Evolutionary conservation across 75 land plant genomes (phyloP), one percentile per base, ranked within the genome.

Genomic region (Adiantum capillusveneris): DNA sequence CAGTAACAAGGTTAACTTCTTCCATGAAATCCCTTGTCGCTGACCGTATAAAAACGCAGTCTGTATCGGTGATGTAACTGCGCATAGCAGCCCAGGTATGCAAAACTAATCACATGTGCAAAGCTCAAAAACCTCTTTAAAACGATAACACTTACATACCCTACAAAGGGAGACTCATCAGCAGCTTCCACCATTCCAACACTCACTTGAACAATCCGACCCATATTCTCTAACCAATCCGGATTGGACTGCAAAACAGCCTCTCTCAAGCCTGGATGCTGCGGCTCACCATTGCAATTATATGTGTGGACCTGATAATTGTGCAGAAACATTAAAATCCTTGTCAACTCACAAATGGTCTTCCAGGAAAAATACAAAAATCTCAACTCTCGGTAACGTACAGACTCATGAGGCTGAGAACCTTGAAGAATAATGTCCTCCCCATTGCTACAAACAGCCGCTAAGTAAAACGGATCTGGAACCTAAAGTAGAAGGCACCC

Each of bases 51-150:
- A 70, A 74, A 16, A 74, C 77, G 29, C 44, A 57, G 22, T 63
- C 74, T 0, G 73, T 50, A 62, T 74, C 77, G 31, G 73, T 74
- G 25, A 74, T 74, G 67, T 74, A 74, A 49, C 77, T 74, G 66
- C 29, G 67, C 28, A 17, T 16, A 19, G 6, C 17, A 11, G 11
- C 16, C 11, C 7, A 28, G 9, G 12, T 20, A 19, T 29, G 28
- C 12, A 19, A 20, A 17, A 27, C 66, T 41, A 64, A 0, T n/a
- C 22, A 37, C 25, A 65, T 11, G n/a, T 56, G 17, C 56, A 41
- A 21, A n/a, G 17, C 11, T 13, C 29, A n/a, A 63, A 57, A 30
- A 31, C 6, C 69, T 30, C 18, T 19, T 18, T 20, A 25, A 20
- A 0, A 62, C 12, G 1, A 18, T 28, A 13, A 6, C 13, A 27